phyloP scores from a whole-genome alignment of 257 asterid species.

The Knoxia roxburghii region DNA sequence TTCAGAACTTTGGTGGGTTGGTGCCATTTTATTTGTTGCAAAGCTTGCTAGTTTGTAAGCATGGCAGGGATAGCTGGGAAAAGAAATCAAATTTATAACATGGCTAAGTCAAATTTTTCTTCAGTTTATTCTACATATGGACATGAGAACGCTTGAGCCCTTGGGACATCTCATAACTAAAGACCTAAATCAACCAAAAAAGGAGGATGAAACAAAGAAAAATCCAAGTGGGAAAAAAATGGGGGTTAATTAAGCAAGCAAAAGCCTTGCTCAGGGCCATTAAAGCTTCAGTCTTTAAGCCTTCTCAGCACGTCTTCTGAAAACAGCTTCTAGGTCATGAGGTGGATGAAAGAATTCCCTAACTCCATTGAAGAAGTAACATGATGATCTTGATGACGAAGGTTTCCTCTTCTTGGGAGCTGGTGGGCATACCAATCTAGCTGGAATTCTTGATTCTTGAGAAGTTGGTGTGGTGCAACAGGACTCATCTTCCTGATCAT shows the following conservation, averaged over 20 bases:
- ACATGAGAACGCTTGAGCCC: conserved; percentile 11
- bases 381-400: conserved; percentile 22
- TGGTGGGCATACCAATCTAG: conserved; percentile 32
- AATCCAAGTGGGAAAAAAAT: neutral
- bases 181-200: neutral
- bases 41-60: neutral
- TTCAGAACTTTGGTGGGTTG: neutral
- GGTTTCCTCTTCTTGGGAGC: conserved; percentile 43
- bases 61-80: neutral
- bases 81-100: neutral
- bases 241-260: neutral
- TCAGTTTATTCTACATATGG: conserved; percentile 20
- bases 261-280: too few species aligned
- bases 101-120: conserved; percentile 2
- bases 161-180: neutral
- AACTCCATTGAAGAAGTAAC: conserved; percentile 14
- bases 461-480: conserved; percentile 37
- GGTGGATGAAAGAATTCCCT: conserved; percentile 36
- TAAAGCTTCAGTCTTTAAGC: conserved; percentile 13
- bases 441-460: conserved; percentile 29
- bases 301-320: conserved; percentile 19
- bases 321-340: conserved; percentile 28
- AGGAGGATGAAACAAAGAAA: neutral
- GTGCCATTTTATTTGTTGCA: neutral
- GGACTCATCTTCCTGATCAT: conserved; percentile 18